phyloP scores from a whole-genome alignment of 768 basidiomycete genomes.

The Phylloporus sp. region DNA sequence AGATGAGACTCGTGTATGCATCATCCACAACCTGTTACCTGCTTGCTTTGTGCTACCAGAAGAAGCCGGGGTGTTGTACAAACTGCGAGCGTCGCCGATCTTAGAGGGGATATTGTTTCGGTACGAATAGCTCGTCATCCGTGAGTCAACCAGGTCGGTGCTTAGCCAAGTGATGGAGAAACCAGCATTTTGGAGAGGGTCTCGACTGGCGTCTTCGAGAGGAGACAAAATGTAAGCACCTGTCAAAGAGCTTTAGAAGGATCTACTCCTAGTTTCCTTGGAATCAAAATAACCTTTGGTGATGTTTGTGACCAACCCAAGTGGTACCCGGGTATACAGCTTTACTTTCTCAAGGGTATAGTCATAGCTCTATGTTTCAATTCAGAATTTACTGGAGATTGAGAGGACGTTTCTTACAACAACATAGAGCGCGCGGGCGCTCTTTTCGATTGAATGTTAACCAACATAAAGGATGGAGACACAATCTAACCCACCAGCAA shows the following conservation, averaged over 20 bases:
- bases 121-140: slow-evolving; percentile 82
- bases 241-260: slow-evolving; percentile 25
- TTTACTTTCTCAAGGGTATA: slow-evolving; percentile 91
- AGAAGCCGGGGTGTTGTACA: neutral
- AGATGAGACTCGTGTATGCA: slow-evolving; percentile 14
- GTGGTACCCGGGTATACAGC: slow-evolving; percentile 83
- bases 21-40: slow-evolving; percentile 19
- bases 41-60: neutral
- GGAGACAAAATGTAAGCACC: slow-evolving; percentile 96
- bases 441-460: slow-evolving; percentile 22
- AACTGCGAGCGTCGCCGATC: neutral
- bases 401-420: slow-evolving; percentile 49
- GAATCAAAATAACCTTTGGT: slow-evolving; percentile 57
- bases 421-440: slow-evolving; percentile 61
- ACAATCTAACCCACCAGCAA: slow-evolving; percentile 60
- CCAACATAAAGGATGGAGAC: neutral
- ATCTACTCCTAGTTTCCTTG: neutral
- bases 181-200: slow-evolving; percentile 84
- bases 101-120: slow-evolving; percentile 47
- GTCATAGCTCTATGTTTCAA: slow-evolving; percentile 71
- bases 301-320: slow-evolving; percentile 73
- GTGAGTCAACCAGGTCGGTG: slow-evolving; percentile 60
- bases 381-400: slow-evolving; percentile 1
- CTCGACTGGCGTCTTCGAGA: slow-evolving; percentile 87
- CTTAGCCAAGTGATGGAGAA: slow-evolving; percentile 80